Percentiles rank a stretch among this genome's conserved stretches.
phyloP scores from a whole-genome alignment of 768 basidiomycete genomes.

The Cystobasidium onofrii region DNA sequence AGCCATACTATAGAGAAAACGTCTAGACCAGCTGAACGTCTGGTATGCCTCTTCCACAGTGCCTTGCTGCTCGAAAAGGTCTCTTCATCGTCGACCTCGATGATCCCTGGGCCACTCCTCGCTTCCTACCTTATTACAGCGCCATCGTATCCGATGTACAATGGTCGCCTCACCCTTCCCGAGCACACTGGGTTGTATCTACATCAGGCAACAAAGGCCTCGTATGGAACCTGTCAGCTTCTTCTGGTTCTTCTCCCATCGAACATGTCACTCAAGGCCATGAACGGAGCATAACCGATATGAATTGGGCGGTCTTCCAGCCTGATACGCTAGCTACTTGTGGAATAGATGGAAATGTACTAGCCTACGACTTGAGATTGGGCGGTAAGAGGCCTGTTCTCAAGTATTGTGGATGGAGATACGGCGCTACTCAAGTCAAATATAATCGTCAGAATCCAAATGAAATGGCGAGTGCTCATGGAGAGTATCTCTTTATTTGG shows the following conservation, averaged over 20 bases:
- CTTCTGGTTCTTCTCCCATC: conserved; percentile 62
- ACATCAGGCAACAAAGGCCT: conserved; percentile 83
- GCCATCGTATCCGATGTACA: conserved; percentile 83
- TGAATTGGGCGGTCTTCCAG: conserved; percentile 58
- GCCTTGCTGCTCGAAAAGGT: conserved; percentile 57
- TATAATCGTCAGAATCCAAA: conserved; percentile 86
- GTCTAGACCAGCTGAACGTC: too few relatives aligned
- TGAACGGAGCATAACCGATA: conserved; percentile 91
- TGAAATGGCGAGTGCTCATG: conserved; percentile 80
- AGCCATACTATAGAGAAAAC: too few relatives aligned
- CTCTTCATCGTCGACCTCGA: conserved; percentile 92
- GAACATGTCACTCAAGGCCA: conserved; percentile 78
- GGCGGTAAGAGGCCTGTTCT: conserved; percentile 55
- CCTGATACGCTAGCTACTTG: conserved; percentile 59
- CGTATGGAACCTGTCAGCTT: conserved; percentile 76
- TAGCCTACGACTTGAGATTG: conserved; percentile 82
- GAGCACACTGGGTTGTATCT: conserved; percentile 73
- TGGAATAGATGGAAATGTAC: conserved; percentile 86
- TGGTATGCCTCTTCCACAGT: conserved; percentile 43
- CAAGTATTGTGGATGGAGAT: conserved; percentile 55
- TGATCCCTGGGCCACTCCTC: conserved; percentile 72
- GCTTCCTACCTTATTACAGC: conserved; percentile 91
- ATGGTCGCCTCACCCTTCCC: conserved; percentile 75
- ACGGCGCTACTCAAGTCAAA: conserved; percentile 59
- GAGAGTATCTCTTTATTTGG: conserved; percentile 82